Evolutionary conservation across 148 eudicot species (phyloP), one percentile per base, ranked within the genome.

Genomic region (Dianthus caryophyllus): DNA sequence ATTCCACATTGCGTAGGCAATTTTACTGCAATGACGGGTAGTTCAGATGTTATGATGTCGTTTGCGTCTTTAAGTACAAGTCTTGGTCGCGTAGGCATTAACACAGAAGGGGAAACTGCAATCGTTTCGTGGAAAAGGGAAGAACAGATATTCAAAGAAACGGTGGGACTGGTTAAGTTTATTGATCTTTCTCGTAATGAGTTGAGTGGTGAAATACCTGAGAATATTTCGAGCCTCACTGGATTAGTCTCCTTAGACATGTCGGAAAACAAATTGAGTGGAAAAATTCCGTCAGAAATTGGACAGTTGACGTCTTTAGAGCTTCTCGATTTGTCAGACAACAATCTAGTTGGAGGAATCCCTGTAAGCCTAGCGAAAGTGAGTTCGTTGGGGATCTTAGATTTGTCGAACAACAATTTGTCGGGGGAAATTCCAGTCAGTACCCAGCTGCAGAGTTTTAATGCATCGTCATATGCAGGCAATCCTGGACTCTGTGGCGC

Each of bases 251-350:
- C 48, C 27, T 8, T 74, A 20, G 52, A 68, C 18, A 52, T 74
- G 1, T 68, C 77, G 24, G 36, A 26, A 54, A 72, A 72, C 64
- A 55, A 65, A 9, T 44, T 72, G 64, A 31, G 7, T 4, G 64
- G 69, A 46, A 55, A 51, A 22, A 55, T 64, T 52, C 44, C 60
- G 9, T 21, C 44, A 22, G 15, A 61, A 38, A 60, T 70, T 6
- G 67, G 73, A 6, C 38, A 64, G 43, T 43, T 71, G 15, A 26
- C 53, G 44, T 2, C 30, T 46, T 18, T 71, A 29, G 24, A 71
- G 25, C 4, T 71, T 13, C 69, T 71, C 52, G 63, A 71, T 64
- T 20, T 71, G n/a, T 71, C 69, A 53, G 18, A 53, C 44, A 71
- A 71, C 63, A 54, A 64, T 53, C 64, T 69, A 13, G 43, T 43